phyloP scores from a whole-genome alignment of 768 basidiomycete species.

The Candolleomyces aberdarensis region DNA sequence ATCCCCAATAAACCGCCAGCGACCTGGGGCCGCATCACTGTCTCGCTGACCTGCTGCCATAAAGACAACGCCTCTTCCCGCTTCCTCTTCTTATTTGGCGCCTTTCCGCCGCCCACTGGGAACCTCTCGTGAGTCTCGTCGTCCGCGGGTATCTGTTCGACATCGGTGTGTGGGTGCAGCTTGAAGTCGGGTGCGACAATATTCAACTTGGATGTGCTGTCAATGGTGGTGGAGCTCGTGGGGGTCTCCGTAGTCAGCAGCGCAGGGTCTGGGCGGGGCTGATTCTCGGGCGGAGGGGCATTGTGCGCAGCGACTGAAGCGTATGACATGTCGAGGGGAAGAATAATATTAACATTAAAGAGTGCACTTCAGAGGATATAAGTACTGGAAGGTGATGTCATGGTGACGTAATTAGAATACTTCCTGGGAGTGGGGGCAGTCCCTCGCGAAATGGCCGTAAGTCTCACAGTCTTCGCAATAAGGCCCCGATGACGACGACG shows the following conservation, averaged over 20 bases:
- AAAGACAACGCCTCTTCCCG: neutral
- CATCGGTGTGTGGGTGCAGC: slow-evolving; percentile 34
- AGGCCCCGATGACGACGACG: slow-evolving; percentile 28
- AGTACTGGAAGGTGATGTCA: slow-evolving; percentile 3
- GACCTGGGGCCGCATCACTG: slow-evolving; percentile 19
- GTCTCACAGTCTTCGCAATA: slow-evolving; percentile 87
- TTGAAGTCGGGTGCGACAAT: slow-evolving; percentile 51
- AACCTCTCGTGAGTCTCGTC: slow-evolving; percentile 3
- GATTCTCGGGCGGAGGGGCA: slow-evolving; percentile 43
- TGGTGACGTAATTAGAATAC: slow-evolving; percentile 58
- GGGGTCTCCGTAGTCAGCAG: slow-evolving; percentile 54
- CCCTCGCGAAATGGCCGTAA: slow-evolving; percentile 67
- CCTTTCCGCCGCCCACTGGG: neutral
- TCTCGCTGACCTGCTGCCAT: neutral
- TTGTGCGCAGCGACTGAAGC: slow-evolving; percentile 63
- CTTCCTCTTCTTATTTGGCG: neutral
- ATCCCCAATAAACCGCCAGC: slow-evolving; percentile 72
- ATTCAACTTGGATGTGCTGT: slow-evolving; percentile 54
- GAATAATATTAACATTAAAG: slow-evolving; percentile 2
- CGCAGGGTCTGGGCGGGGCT: slow-evolving; percentile 64
- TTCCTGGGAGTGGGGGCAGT: slow-evolving; percentile 85
- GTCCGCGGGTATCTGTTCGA: slow-evolving; percentile 10
- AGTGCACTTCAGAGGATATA: slow-evolving; percentile 2
- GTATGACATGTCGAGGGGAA: slow-evolving; percentile 57
- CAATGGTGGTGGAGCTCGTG: slow-evolving; percentile 33